These are phyloP conservation scores for Alternaria sp. DNA, from an alignment of 2,329 filamentous ascomycete genomes.

Conservation along the genomic window DNA sequence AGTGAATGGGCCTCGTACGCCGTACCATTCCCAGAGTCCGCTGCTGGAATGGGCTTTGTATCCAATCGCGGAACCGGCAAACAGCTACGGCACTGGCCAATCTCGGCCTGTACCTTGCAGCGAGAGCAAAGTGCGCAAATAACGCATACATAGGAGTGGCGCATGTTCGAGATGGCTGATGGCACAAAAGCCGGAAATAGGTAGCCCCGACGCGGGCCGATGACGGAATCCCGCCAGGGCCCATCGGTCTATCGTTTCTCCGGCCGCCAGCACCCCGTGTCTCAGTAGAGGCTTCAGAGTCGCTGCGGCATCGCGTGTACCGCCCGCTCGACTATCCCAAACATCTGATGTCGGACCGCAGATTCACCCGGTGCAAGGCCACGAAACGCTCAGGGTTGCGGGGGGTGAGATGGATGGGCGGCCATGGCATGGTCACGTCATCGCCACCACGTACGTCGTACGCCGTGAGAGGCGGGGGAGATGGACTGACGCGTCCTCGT, in stretches of 20 bases:
- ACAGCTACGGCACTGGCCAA: background rate
- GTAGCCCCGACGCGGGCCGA: background rate
- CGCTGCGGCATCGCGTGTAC: background rate
- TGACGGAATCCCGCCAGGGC: background rate
- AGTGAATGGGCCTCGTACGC: conserved; percentile 1
- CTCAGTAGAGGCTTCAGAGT: background rate
- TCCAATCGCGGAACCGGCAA: background rate
- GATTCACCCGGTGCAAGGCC: background rate
- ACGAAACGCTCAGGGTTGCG: conserved; percentile 6
- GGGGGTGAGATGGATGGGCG: conserved; percentile 6
- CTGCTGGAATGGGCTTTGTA: background rate
- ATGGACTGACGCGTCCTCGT: conserved; percentile 26
- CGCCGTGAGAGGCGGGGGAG: conserved; percentile 15
- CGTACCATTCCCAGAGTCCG: conserved; percentile 1
- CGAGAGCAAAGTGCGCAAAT: background rate
- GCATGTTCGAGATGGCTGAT: background rate
- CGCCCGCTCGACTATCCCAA: background rate
- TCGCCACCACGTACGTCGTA: conserved; percentile 11
- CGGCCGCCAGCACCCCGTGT: background rate
- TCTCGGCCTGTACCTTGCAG: conserved; percentile 10
- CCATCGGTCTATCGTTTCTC: conserved; percentile 1
- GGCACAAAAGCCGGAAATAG: background rate
- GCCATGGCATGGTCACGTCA: conserved; percentile 11
- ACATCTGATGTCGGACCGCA: background rate
- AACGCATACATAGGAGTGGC: conserved; percentile 7